These are phyloP conservation scores for Linnemannia elongata DNA, from an alignment of 192 early-diverging fungal genomes.

Conservation along the genomic window DNA sequence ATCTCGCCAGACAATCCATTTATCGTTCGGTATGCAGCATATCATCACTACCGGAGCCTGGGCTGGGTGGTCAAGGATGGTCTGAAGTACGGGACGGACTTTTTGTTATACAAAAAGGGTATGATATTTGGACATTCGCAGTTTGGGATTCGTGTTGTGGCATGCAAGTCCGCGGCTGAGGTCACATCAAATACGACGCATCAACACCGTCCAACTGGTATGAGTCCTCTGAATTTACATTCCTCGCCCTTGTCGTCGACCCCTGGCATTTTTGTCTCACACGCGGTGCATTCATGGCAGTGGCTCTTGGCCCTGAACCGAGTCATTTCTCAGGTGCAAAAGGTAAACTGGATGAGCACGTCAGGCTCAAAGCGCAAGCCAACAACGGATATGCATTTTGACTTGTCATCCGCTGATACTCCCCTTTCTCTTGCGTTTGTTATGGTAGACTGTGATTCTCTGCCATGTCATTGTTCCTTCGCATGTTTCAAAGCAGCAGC, in stretches of 20 bases:
- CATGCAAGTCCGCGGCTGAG: background rate
- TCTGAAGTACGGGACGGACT: slow-evolving; percentile 89
- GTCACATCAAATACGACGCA: background rate
- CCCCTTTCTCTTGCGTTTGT: background rate
- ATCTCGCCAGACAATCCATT: slow-evolving; percentile 63
- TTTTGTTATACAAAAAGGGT: slow-evolving; percentile 72
- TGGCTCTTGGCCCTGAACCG: slow-evolving; percentile 66
- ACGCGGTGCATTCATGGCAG: slow-evolving; percentile 57
- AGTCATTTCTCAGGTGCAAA: slow-evolving; percentile 70
- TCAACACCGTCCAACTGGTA: slow-evolving; percentile 23
- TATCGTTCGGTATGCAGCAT: slow-evolving; percentile 78
- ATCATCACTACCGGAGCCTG: slow-evolving; percentile 84
- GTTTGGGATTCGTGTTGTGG: slow-evolving; percentile 37
- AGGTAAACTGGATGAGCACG: slow-evolving; percentile 45
- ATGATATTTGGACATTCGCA: slow-evolving; percentile 71
- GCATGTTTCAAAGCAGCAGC: slow-evolving; percentile 4
- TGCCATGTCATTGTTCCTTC: slow-evolving; percentile 62
- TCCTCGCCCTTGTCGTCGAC: slow-evolving; percentile 17
- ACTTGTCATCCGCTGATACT: background rate
- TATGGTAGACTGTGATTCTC: slow-evolving; percentile 53
- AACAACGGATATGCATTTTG: background rate
- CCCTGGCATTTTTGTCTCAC: slow-evolving; percentile 11
- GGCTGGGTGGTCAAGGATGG: slow-evolving; percentile 90
- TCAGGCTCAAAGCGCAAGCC: background rate
- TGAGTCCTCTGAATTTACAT: background rate